phyloP scores from a whole-genome alignment of 2,329 filamentous ascomycete species.

The Furcasterigmium sp. region DNA sequence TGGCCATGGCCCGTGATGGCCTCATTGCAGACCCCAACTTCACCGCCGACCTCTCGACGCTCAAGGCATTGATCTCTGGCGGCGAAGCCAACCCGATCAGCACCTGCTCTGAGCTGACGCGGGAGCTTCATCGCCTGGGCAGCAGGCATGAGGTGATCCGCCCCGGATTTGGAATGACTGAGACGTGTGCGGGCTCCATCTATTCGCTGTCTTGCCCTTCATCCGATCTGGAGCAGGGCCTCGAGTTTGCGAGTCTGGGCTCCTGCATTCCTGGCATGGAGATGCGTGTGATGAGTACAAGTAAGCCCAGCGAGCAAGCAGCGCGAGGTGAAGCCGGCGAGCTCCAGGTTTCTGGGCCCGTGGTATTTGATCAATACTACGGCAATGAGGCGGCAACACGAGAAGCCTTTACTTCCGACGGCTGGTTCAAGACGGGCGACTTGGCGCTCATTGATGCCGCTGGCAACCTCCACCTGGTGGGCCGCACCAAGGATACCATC shows the following conservation, averaged over 20 bases:
- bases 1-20: constrained; percentile 17
- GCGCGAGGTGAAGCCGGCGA: constrained; percentile 38
- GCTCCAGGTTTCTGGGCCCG: constrained; percentile 52
- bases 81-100: constrained; percentile 38
- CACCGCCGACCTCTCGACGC: constrained; percentile 15
- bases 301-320: constrained; percentile 8
- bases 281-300: constrained; percentile 27
- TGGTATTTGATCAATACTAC: constrained; percentile 62
- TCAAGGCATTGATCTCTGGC: constrained; percentile 31
- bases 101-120: constrained; percentile 21
- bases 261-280: constrained; percentile 28
- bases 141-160: constrained; percentile 26
- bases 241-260: constrained; percentile 31
- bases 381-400: constrained; percentile 50
- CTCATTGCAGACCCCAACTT: neutral
- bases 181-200: constrained; percentile 45
- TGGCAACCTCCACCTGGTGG: constrained; percentile 28
- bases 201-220: constrained; percentile 33
- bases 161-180: constrained; percentile 45
- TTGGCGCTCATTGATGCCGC: constrained; percentile 23
- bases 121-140: constrained; percentile 22
- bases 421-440: constrained; percentile 38
- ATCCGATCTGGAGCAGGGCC: constrained; percentile 24
- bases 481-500: constrained; percentile 35
- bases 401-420: constrained; percentile 47